Conservation (phyloP, 306 rosid species). For the Trifolium repens region DNA sequence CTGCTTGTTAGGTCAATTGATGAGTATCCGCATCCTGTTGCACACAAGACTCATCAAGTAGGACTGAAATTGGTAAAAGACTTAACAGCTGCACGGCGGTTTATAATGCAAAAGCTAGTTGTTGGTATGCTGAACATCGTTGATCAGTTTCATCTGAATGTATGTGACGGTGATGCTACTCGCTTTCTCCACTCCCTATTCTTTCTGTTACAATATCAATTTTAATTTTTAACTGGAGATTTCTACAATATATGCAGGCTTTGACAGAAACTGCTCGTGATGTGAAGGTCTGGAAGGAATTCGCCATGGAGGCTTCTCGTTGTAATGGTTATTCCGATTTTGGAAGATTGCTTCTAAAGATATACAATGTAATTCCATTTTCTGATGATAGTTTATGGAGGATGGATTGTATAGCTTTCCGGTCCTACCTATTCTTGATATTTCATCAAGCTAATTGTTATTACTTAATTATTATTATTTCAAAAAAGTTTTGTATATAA, state of each 20-base stretch:
- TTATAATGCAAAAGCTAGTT: conserved; percentile 87
- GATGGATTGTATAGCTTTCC: conserved; percentile 22
- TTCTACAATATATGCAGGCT: conserved; percentile 63
- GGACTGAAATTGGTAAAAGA: conserved; percentile 85
- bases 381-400: conserved; percentile 46
- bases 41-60: conserved; percentile 72
- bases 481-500: neutral
- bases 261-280: conserved; percentile 79
- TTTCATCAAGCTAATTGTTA: conserved; percentile 20
- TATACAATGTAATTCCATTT: conserved; percentile 76
- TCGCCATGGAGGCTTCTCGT: conserved; percentile 91
- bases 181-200: conserved; percentile 21
- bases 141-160: conserved; percentile 89
- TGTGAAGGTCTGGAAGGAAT: conserved; percentile 81
- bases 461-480: neutral
- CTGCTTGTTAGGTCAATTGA: conserved; percentile 77
- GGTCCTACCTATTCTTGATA: conserved; percentile 13
- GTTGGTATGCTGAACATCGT: conserved; percentile 86
- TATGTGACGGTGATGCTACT: conserved; percentile 49
- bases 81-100: conserved; percentile 76
- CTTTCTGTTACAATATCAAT: conserved; percentile 30
- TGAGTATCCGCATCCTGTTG: conserved; percentile 88
- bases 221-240: conserved; percentile 23
- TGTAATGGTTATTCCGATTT: conserved; percentile 80
- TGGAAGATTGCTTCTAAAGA: conserved; percentile 90